Evolutionary conservation across 345 rosid genomes (phyloP).

Genomic region (Psidium friedrichsthalianum): DNA sequence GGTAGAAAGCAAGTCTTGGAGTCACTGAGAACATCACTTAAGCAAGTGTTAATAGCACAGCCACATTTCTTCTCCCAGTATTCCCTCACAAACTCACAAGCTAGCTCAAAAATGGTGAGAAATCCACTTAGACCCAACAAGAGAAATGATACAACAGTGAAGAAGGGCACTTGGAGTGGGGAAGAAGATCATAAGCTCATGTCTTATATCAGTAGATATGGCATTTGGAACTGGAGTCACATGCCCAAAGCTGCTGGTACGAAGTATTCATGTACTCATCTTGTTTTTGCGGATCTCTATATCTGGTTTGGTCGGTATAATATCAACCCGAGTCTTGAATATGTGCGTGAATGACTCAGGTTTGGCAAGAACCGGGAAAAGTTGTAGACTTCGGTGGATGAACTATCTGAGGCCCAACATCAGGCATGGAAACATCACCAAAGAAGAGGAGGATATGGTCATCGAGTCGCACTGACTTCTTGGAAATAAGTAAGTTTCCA

Average conservation of each 20-base stretch:
- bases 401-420: slow-evolving; percentile 6
- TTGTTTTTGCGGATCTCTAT: not conserved
- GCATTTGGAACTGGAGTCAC: slow-evolving; percentile 9
- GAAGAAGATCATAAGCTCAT: slow-evolving; percentile 6
- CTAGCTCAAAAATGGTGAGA: not conserved
- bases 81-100: not conserved
- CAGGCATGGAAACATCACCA: slow-evolving; percentile 1
- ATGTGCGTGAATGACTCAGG: not conserved
- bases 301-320: not conserved
- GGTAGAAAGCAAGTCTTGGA: not conserved
- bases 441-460: slow-evolving; percentile 1
- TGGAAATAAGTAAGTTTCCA: slow-evolving; percentile 2
- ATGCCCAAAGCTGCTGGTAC: not conserved
- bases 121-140: not conserved
- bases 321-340: not conserved
- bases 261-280: not conserved
- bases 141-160: not conserved
- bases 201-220: slow-evolving; percentile 4
- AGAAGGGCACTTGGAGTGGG: slow-evolving; percentile 1
- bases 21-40: not conserved
- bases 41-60: not conserved
- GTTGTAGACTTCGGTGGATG: slow-evolving; percentile 13
- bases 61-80: not conserved
- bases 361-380: slow-evolving; percentile 5
- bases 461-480: not conserved